Evolutionary conservation across 306 rosid genomes (phyloP), one percentile per base, ranked within the genome.

Genomic region (Abrus pulchellus): DNA sequence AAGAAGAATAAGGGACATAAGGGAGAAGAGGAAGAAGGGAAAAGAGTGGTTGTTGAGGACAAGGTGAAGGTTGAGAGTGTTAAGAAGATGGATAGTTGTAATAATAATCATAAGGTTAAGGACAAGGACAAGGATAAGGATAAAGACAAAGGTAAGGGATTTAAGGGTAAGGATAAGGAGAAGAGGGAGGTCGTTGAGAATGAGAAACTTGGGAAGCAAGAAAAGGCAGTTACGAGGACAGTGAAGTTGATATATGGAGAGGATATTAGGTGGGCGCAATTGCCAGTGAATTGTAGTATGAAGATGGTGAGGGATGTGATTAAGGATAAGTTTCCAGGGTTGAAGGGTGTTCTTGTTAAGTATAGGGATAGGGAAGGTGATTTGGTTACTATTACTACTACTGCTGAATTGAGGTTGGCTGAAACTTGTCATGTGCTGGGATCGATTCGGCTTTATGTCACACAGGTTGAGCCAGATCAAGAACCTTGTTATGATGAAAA

Each of bases 191-290:
- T 1, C 13, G 59, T 28, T 59, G 1, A 53, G 59, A 29, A 32
- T 45, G 41, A 32, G 7, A 48, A 8, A 28, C 5, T 62, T n/a
- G 80, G 50, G 27, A 74, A 75, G 78, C 75, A 87, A 72, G 90
- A 91, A 72, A 86, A 83, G 53, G 68, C 28, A 20, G 90, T 80
- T 27, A 77, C 87, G 8, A 94, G 87, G 92, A 91, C 92, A 3
- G 97, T 93, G 52, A 94, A 94, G 86, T 85, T 94, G 90, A 92
- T 94, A 36, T 88, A 82, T 12, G 97, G 97, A 74, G 97, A 94
- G 75, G 98, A 94, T 83, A 94, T 94, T 74, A 92, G 97, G 77
- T 90, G 90, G 90, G 98, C 90, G 0, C 92, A 91, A 36, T 79
- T 94, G 56, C 97, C 97, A 8, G 69, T 68, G 54, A 92, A 90